Conservation (phyloP, 106 monocot genomes). For the Xerophyta viscosa region DNA sequence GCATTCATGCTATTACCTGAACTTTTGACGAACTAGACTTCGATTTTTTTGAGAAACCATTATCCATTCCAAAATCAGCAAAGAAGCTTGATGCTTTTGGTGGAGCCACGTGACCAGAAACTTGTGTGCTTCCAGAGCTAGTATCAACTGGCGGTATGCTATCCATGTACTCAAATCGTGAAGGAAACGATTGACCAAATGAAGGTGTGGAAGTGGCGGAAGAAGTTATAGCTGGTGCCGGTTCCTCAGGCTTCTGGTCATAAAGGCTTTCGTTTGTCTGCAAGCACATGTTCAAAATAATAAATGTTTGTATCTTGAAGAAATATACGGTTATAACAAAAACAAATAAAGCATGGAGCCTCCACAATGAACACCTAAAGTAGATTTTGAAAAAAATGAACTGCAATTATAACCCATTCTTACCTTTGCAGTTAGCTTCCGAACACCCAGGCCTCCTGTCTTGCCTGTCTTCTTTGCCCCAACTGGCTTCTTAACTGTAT, state of each 20-base stretch:
- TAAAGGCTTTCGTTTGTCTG: slow-evolving; percentile 93
- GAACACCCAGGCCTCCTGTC: slow-evolving; percentile 35
- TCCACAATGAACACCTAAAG: no score
- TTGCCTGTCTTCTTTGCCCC: slow-evolving; percentile 39
- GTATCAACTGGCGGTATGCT: slow-evolving; percentile 24
- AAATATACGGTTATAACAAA: no score
- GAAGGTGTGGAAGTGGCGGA: slow-evolving; percentile 22
- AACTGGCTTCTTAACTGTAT: slow-evolving; percentile 36
- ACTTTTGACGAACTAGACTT: slow-evolving; percentile 48
- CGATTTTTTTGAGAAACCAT: slow-evolving; percentile 70
- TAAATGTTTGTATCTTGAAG: no score
- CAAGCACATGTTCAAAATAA: no score
- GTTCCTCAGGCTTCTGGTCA: slow-evolving; percentile 94
- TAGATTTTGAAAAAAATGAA: no score
- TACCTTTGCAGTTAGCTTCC: slow-evolving; percentile 42
- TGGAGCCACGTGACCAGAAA: slow-evolving; percentile 56
- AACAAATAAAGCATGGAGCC: no score
- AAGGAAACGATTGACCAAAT: slow-evolving; percentile 41
- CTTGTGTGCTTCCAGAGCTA: slow-evolving; percentile 30
- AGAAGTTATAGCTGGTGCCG: slow-evolving; percentile 36
- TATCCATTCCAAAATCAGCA: slow-evolving; percentile 74
- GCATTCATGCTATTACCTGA: slow-evolving; percentile 71
- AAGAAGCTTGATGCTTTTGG: slow-evolving; percentile 85
- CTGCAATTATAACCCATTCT: not conserved
- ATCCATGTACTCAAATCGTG: slow-evolving; percentile 89